These are phyloP conservation scores for Herpotrichia juniperi DNA, from an alignment of 2,329 filamentous ascomycete species.

Conservation along the genomic window DNA sequence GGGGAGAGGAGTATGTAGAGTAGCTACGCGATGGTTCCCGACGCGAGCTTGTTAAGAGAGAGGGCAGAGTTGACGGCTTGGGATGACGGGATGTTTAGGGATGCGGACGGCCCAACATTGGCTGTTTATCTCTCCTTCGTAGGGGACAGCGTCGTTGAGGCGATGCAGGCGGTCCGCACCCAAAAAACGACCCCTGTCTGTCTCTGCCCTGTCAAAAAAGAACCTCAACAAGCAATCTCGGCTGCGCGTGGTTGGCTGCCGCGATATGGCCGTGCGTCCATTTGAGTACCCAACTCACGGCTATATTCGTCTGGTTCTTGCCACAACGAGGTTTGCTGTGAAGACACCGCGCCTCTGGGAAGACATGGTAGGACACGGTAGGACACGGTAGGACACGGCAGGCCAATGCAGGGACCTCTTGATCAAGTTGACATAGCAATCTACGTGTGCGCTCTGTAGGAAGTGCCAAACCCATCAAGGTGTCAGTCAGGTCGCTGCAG, in stretches of 20 bases:
- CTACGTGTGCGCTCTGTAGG: no score
- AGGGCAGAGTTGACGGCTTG: background rate
- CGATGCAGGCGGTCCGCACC: slow-evolving; percentile 27
- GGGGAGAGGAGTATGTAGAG: slow-evolving; percentile 24
- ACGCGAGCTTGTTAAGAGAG: background rate
- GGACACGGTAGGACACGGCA: no score
- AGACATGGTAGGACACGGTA: no score
- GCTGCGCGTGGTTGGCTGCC: slow-evolving; percentile 24
- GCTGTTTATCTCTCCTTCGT: slow-evolving; percentile 36
- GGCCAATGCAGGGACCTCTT: no score
- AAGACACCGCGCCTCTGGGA: no score
- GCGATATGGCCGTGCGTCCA: background rate
- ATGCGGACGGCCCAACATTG: slow-evolving; percentile 34
- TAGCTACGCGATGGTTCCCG: slow-evolving; percentile 9
- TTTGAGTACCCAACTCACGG: no score
- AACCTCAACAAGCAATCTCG: slow-evolving; percentile 37
- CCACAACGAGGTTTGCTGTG: no score
- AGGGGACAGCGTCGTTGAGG: slow-evolving; percentile 35
- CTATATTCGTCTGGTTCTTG: no score
- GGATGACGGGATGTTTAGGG: slow-evolving; percentile 17
- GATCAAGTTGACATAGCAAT: no score
- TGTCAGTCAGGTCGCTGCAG: background rate
- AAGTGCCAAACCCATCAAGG: no score
- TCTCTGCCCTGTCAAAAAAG: slow-evolving; percentile 32
- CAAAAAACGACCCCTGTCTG: slow-evolving; percentile 32